A percentile compares a stretch with the other conserved stretches of the same genome.
These are phyloP conservation scores for Cadophora gregata DNA, from an alignment of 2,329 filamentous ascomycete genomes.

Conservation along the genomic window DNA sequence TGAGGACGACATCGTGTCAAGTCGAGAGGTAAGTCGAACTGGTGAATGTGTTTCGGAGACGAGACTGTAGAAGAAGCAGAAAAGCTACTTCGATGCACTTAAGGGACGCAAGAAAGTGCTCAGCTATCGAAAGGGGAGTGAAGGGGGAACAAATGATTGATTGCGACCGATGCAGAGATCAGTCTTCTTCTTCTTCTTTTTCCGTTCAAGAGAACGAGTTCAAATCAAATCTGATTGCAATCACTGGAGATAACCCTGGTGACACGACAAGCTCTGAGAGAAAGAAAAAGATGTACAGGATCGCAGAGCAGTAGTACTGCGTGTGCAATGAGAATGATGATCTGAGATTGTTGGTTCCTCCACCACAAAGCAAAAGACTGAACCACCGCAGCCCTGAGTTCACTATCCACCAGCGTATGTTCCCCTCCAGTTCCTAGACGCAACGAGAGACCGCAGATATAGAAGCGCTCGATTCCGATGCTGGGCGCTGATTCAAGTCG, in stretches of 20 bases:
- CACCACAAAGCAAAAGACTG: constrained; percentile 39
- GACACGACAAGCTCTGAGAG: constrained; percentile 41
- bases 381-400: constrained; percentile 30
- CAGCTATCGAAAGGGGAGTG: constrained; percentile 38
- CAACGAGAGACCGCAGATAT: constrained; percentile 7
- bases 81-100: constrained; percentile 37
- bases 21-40: constrained; percentile 23
- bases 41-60: constrained; percentile 26
- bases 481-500: constrained; percentile 9
- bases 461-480: neutral
- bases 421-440: constrained; percentile 17
- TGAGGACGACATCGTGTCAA: constrained; percentile 61
- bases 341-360: constrained; percentile 38
- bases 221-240: constrained; percentile 48
- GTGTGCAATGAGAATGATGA: constrained; percentile 35
- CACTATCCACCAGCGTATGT: constrained; percentile 14
- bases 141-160: constrained; percentile 34
- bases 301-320: constrained; percentile 40
- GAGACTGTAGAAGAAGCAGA: constrained; percentile 29
- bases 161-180: constrained; percentile 44
- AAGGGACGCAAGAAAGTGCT: constrained; percentile 34
- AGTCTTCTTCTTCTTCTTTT: constrained; percentile 46
- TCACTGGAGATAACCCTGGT: constrained; percentile 44
- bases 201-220: constrained; percentile 45
- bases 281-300: constrained; percentile 47